phyloP scores from a whole-genome alignment of 164 flowering plant genomes.

The Litsea cubeba region DNA sequence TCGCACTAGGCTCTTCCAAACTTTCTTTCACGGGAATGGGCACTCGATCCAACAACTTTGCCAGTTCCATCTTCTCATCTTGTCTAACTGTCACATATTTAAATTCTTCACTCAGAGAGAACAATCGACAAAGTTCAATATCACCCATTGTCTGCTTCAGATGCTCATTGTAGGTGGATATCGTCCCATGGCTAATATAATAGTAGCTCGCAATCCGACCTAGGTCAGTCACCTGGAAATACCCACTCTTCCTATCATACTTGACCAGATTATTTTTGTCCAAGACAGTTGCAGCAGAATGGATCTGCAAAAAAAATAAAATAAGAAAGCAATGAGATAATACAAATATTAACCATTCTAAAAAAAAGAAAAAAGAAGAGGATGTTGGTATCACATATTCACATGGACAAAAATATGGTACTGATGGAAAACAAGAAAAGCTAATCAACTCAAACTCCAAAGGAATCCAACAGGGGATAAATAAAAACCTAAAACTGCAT shows the following conservation, averaged over 20 bases:
- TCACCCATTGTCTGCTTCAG: conserved; percentile 98
- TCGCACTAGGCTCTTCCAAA: conserved; percentile 95
- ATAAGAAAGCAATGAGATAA: too few species aligned
- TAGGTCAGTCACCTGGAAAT: conserved; percentile 94
- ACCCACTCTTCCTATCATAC: conserved; percentile 94
- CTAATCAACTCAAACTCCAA: not conserved
- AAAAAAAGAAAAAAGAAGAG: too few species aligned
- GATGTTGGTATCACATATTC: not conserved
- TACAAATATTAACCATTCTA: too few species aligned
- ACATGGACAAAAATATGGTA: too few species aligned
- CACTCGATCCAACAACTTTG: conserved; percentile 91
- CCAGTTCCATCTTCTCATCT: conserved; percentile 96
- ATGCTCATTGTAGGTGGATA: conserved; percentile 89
- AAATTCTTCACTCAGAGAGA: conserved; percentile 97
- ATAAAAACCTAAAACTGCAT: too few species aligned
- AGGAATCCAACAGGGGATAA: not conserved
- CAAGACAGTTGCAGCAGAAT: conserved; percentile 86
- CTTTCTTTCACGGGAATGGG: conserved; percentile 97
- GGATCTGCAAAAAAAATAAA: conserved; percentile 22
- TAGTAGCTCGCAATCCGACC: conserved; percentile 98
- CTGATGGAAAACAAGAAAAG: too few species aligned
- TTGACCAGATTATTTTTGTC: conserved; percentile 86
- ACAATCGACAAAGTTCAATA: conserved; percentile 86
- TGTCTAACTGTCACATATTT: conserved; percentile 95
- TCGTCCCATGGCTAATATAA: conserved; percentile 86